phyloP scores from a whole-genome alignment of 2,329 filamentous ascomycete genomes.

The Pseudogymnoascus sp. region DNA sequence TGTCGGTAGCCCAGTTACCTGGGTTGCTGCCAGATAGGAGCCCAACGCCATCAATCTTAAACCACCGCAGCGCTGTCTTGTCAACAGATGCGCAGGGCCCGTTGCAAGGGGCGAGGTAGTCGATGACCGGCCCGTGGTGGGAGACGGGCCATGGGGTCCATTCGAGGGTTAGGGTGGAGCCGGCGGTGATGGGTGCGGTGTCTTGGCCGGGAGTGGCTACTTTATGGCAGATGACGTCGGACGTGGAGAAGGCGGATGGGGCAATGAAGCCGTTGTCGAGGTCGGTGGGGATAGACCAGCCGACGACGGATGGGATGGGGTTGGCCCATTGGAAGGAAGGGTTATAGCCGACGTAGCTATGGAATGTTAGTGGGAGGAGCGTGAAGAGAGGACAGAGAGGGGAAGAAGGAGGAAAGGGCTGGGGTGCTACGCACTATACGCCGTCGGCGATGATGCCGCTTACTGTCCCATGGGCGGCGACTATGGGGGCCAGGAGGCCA shows the following conservation, averaged over 20 bases:
- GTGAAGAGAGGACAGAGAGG: neutral
- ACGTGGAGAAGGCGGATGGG: conserved; percentile 35
- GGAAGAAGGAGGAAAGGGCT: neutral
- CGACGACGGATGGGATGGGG: conserved; percentile 25
- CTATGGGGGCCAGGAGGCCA: conserved; percentile 16
- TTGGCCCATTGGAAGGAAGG: conserved; percentile 22
- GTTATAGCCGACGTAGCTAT: conserved; percentile 25
- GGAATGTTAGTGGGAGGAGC: neutral
- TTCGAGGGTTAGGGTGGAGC: conserved; percentile 47
- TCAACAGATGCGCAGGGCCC: conserved; percentile 34
- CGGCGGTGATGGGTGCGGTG: conserved; percentile 52
- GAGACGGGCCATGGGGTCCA: conserved; percentile 60
- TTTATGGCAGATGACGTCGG: conserved; percentile 56
- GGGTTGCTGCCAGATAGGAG: conserved; percentile 28
- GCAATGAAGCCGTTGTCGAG: conserved; percentile 45
- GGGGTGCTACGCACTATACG: conserved; percentile 19
- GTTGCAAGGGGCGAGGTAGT: conserved; percentile 27
- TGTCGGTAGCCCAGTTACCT: conserved; percentile 35
- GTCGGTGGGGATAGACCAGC: conserved; percentile 47
- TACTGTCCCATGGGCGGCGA: conserved; percentile 23
- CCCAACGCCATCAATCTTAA: conserved; percentile 35
- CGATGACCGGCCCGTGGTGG: conserved; percentile 39
- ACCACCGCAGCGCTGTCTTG: conserved; percentile 32
- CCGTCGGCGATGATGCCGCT: conserved; percentile 24
- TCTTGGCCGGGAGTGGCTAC: conserved; percentile 41